Evolutionary conservation across 129 eudicot species (phyloP), one percentile per base, ranked within the genome.

Genomic region (Artemisia argyi): DNA sequence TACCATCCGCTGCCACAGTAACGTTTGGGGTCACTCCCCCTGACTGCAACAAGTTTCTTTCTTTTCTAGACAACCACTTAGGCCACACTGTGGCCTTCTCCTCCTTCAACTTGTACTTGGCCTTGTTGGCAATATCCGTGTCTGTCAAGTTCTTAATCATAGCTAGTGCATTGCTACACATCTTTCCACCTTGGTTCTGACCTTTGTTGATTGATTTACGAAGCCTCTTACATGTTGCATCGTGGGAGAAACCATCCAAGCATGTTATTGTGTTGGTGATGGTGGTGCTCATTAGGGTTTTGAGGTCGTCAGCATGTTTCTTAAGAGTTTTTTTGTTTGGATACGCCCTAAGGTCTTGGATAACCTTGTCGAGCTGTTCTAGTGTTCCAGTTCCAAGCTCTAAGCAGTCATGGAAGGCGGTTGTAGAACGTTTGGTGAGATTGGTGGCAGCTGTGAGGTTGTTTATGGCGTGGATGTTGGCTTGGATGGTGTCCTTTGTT

Each of bases 341-440:
- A 60, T 87, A 85, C 22, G 28, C 74, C 16, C 42, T 61, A 24
- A 92, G 83, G 61, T 82, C 83, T 7, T 53, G 44, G 7, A 83
- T 69, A 28, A 86, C 75, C 11, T 61, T 14, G 63, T 73, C 75
- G 14, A 92, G 84, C 72, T 81, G 89, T 12, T 87, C 89, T 2
- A 92, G 74, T 12, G 91, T 89, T 15, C 75, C 88, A 28, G 75
- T 86, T 0, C 82, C 81, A 28, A 81, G 73, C 65, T 85, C 87
- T 10, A 85, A 74, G 72, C 98, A 92, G 63, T 92, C 98, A 35
- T 82, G 56, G 47, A 89, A 81, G 5, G 98, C 95, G 11, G 26
- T 67, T 72, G 72, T 86, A 76, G 84, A 84, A 1, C 88, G 92
- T 47, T 62, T 51, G 11, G 93, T 78, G 28, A 84, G 76, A 9